Base-by-base conservation (phyloP, 2,329 filamentous ascomycete genomes). In the Coleophoma cylindrospora region DNA sequence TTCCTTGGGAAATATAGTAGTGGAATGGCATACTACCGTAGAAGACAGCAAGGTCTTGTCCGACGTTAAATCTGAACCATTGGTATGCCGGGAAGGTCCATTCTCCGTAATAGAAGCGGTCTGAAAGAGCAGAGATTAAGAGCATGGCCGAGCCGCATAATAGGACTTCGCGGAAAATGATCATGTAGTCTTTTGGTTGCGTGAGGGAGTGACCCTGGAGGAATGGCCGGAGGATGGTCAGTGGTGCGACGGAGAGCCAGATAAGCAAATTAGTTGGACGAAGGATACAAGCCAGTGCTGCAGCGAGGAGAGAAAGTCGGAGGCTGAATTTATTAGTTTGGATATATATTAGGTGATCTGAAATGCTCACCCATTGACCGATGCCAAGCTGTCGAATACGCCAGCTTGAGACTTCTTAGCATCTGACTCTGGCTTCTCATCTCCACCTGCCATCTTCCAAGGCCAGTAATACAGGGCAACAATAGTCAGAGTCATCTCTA, bases 21-120 rank as follows among this genome's bases (percentile, higher is more conserved):
- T 96, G 91, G 78, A 86, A 86, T 54, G 89, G 83, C 68, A 95
- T 97, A 44, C 75, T 80, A 19, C 94, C 94, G 65, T 99, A 99
- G 69, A 97, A 97, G 44, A 92, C 81, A 22, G 94, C 90, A 6
- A 99, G 77, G 8, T 87, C 88, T 66, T 95, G 87, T 17, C 85
- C 81, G 49, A 99, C 77, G 70, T 99, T 99, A 75, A 96, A 92
- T 64, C 92, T 81, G 51, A 97, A 77, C 71, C 91, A 97, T 50
- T 86, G 85, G 55, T 92, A 80, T 0, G 91, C 87, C 4, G 94
- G 94, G 50, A 99, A 89, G 0, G 90, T 89, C 89, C 90, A 96
- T 54, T 81, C 71, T 47, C 83, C 83, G 66, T 95, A 99, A 70
- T 91, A 96, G 17, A 83, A 69, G 54, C 83, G 81, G 66, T 97